Conservation (phyloP, 768 basidiomycete genomes). For the Hericium rajendrae region DNA sequence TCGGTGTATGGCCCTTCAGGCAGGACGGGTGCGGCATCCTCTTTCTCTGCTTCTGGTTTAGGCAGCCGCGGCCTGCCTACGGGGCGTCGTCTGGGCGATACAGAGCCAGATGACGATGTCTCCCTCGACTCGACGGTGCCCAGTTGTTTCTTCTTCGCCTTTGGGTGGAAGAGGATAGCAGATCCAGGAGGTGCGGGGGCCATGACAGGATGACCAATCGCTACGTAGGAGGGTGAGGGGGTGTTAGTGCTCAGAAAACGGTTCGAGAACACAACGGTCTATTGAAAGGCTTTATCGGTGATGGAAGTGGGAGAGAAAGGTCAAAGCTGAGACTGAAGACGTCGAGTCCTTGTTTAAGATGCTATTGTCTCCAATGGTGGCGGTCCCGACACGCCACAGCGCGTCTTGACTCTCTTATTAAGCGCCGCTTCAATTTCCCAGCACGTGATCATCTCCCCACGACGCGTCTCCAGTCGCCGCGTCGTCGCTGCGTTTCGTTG, state of each 20-base stretch:
- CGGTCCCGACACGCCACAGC: background rate
- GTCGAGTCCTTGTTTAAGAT: too few relatives aligned
- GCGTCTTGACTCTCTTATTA: background rate
- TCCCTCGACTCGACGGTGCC: slow-evolving; percentile 5
- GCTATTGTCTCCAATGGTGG: too few relatives aligned
- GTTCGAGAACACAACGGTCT: too few relatives aligned
- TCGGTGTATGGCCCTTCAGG: slow-evolving; percentile 66
- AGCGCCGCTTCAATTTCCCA: background rate
- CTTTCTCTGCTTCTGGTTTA: background rate
- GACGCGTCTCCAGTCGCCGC: background rate
- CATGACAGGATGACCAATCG: background rate
- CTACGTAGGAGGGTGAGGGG: too few relatives aligned
- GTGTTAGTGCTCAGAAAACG: too few relatives aligned
- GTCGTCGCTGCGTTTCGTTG: background rate
- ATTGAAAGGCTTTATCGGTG: too few relatives aligned
- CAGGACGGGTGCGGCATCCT: slow-evolving; percentile 30
- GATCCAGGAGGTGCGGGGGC: slow-evolving; percentile 8
- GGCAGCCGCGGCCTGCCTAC: slow-evolving; percentile 8
- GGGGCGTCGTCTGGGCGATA: slow-evolving; percentile 6
- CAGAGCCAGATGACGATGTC: slow-evolving; percentile 4
- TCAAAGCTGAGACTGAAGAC: background rate
- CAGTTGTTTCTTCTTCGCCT: slow-evolving; percentile 8
- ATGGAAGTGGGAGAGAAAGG: background rate
- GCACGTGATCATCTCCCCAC: background rate
- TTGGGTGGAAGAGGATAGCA: slow-evolving; percentile 14